phyloP scores from a whole-genome alignment of 139 green algal species.

The Closterium sp. region DNA sequence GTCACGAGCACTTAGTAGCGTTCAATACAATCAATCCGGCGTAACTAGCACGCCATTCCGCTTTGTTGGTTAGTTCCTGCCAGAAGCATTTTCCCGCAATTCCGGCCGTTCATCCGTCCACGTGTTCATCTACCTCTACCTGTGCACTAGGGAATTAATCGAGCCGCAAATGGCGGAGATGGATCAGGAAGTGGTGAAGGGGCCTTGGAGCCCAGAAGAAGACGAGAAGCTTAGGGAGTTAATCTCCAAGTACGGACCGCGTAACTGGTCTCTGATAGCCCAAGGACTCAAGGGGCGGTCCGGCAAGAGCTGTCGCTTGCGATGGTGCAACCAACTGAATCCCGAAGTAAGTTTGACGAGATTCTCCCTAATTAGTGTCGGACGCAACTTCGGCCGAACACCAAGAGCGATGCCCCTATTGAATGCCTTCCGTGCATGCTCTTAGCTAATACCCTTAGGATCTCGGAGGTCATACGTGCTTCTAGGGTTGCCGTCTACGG shows the following conservation, averaged over 20 bases:
- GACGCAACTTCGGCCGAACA: no score
- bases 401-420: no score
- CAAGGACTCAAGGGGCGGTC: conserved; percentile 20
- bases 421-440: no score
- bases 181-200: conserved; percentile 5
- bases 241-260: conserved; percentile 18
- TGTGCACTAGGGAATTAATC: neutral
- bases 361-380: neutral
- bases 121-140: no score
- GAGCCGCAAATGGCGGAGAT: neutral
- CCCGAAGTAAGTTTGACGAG: conserved; percentile 66
- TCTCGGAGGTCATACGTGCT: no score
- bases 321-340: conserved; percentile 84
- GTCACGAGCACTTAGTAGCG: neutral
- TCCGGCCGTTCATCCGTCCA: no score
- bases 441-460: no score
- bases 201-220: conserved; percentile 37
- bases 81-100: neutral
- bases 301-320: conserved; percentile 45
- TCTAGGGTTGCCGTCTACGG: no score
- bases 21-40: no score
- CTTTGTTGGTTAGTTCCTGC: neutral
- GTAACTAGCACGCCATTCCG: neutral
- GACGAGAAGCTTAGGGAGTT: conserved; percentile 36
- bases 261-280: conserved; percentile 42